A percentile compares a stretch with the other conserved stretches of the same genome.
phyloP scores from a whole-genome alignment of 2,329 filamentous ascomycete genomes.

The Aureobasidium sp. region DNA sequence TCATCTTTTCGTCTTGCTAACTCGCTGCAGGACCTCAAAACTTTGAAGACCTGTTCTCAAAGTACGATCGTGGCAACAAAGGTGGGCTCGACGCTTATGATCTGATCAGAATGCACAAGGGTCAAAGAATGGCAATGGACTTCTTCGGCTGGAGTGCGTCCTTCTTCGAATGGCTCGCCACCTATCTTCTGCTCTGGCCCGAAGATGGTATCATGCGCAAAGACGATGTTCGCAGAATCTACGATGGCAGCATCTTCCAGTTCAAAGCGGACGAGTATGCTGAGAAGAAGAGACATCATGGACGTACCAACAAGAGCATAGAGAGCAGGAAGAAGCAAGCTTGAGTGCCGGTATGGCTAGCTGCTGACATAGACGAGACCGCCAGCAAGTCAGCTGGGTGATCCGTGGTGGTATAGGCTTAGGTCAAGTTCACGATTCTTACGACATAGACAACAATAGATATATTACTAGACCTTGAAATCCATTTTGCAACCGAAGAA shows the following conservation, averaged over 20 bases:
- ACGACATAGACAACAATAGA: background rate
- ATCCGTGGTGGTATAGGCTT: background rate
- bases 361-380: background rate
- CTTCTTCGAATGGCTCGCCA: conserved; percentile 34
- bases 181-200: conserved; percentile 2
- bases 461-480: background rate
- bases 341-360: background rate
- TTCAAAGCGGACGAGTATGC: conserved; percentile 30
- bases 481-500: background rate
- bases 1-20: background rate
- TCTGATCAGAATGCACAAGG: conserved; percentile 31
- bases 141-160: conserved; percentile 39
- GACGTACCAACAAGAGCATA: background rate
- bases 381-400: background rate
- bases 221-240: conserved; percentile 47
- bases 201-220: conserved; percentile 48
- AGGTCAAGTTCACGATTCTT: background rate
- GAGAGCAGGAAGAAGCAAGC: background rate
- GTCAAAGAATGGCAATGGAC: conserved; percentile 36
- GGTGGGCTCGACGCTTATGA: conserved; percentile 34
- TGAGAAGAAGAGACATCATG: conserved; percentile 16
- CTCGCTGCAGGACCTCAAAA: conserved; percentile 28
- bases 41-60: conserved; percentile 42
- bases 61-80: conserved; percentile 34
- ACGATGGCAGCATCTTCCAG: conserved; percentile 47